Evolutionary conservation across 768 basidiomycete species (phyloP).

Genomic region (Mycena belliarum): DNA sequence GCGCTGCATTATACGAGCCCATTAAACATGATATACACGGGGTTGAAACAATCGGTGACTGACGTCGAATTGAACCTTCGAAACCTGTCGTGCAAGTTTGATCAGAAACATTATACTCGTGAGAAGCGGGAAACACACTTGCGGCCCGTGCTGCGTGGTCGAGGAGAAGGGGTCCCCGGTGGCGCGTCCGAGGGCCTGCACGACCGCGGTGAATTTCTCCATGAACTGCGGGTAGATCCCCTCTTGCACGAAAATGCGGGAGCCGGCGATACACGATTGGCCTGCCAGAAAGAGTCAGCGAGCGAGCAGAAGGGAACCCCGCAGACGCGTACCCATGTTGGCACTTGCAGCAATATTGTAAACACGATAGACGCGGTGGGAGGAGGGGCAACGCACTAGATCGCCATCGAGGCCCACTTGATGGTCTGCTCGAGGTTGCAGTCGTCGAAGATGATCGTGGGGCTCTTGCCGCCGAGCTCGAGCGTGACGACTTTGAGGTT

Average conservation of each 20-base stretch:
- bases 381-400: conserved; percentile 58
- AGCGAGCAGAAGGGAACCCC: background rate
- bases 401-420: conserved; percentile 69
- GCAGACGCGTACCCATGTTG: conserved; percentile 14
- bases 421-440: conserved; percentile 73
- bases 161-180: conserved; percentile 51
- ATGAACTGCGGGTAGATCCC: conserved; percentile 60
- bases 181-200: conserved; percentile 32
- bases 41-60: conserved; percentile 12
- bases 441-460: conserved; percentile 71
- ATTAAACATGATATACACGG: background rate
- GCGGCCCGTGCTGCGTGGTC: conserved; percentile 56
- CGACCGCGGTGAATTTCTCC: conserved; percentile 38
- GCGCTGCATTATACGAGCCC: conserved; percentile 35
- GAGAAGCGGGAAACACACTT: too few relatives aligned
- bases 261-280: too few relatives aligned
- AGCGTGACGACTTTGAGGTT: conserved; percentile 87
- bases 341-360: conserved; percentile 1
- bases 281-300: too few relatives aligned
- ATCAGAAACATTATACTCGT: too few relatives aligned
- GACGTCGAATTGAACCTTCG: conserved; percentile 48
- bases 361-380: background rate
- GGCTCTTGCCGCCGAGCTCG: conserved; percentile 80
- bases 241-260: conserved; percentile 59
- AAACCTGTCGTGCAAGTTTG: too few relatives aligned